A percentile compares a stretch with the other conserved stretches of the same genome.
Conservation (phyloP, 2,329 filamentous ascomycete genomes). For the Aspergillus flavus region DNA sequence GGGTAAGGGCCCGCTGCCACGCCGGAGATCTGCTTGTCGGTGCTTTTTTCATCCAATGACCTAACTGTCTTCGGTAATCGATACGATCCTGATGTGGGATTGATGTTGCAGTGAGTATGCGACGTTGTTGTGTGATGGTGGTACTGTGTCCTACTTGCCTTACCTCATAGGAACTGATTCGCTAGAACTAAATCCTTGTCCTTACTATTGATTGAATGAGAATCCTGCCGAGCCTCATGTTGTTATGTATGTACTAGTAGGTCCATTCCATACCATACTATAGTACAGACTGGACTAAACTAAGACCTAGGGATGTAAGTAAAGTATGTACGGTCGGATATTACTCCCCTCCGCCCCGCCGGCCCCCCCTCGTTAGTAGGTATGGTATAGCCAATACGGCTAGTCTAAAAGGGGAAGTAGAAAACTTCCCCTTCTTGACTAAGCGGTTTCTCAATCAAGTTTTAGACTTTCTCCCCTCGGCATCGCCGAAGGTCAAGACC, state of each 20-base stretch:
- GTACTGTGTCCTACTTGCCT: background rate
- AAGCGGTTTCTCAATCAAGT: background rate
- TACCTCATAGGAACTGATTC: background rate
- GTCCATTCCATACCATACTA: background rate
- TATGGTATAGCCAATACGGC: background rate
- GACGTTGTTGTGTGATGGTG: background rate
- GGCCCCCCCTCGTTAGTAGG: background rate
- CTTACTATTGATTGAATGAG: background rate
- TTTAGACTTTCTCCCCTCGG: background rate
- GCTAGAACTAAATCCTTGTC: too few species aligned
- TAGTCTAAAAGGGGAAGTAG: background rate
- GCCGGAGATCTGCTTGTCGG: constrained; percentile 21
- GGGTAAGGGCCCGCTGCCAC: constrained; percentile 21
- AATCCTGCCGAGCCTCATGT: background rate
- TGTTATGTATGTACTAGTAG: background rate
- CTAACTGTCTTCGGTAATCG: constrained; percentile 14
- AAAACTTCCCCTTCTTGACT: background rate
- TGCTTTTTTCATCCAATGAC: constrained; percentile 1
- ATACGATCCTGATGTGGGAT: constrained; percentile 14
- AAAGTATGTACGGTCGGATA: background rate
- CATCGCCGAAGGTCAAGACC: background rate
- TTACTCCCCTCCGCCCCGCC: background rate
- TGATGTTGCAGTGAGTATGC: constrained; percentile 1
- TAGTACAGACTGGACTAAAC: background rate
- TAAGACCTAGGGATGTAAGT: too few species aligned